These are phyloP conservation scores for Tricholoma hemisulphureum DNA, from an alignment of 768 basidiomycete genomes.

Conservation along the genomic window DNA sequence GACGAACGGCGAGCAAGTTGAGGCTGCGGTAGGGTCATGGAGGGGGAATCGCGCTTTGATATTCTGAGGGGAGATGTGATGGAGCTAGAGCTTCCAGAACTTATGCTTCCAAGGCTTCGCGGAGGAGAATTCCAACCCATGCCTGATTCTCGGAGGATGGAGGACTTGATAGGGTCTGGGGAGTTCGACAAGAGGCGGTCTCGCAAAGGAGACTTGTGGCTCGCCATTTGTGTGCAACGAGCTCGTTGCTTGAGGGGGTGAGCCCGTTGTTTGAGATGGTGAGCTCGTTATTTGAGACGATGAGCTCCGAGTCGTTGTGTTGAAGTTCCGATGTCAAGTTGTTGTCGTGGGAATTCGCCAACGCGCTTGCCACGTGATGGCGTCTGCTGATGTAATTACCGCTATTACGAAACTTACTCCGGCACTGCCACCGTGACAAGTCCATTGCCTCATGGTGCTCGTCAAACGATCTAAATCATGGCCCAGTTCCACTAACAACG, in stretches of 20 bases:
- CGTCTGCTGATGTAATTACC: slow-evolving; percentile 12
- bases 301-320: no score
- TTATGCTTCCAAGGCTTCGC: slow-evolving; percentile 28
- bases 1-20: slow-evolving; percentile 69
- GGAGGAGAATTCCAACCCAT: slow-evolving; percentile 60
- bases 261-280: slow-evolving; percentile 15
- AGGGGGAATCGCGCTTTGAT: slow-evolving; percentile 61
- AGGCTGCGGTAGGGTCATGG: slow-evolving; percentile 38
- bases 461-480: slow-evolving; percentile 12
- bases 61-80: slow-evolving; percentile 71
- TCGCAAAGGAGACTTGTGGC: slow-evolving; percentile 48
- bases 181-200: slow-evolving; percentile 63
- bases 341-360: slow-evolving; percentile 34
- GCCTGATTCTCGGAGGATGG: slow-evolving; percentile 61
- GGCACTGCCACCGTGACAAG: no score
- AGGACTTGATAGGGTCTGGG: slow-evolving; percentile 62
- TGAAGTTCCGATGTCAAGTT: slow-evolving; percentile 31
- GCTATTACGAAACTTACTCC: no score
- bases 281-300: slow-evolving; percentile 14
- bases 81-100: slow-evolving; percentile 32
- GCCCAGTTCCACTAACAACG: background rate
- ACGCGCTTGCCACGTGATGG: slow-evolving; percentile 45
- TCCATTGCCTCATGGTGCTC: slow-evolving; percentile 8
- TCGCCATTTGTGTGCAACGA: slow-evolving; percentile 29
- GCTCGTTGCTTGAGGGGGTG: background rate